Evolutionary conservation across 2,329 filamentous ascomycete genomes (phyloP), one percentile per base, ranked within the genome.

Genomic region (Chaetomium sp.): DNA sequence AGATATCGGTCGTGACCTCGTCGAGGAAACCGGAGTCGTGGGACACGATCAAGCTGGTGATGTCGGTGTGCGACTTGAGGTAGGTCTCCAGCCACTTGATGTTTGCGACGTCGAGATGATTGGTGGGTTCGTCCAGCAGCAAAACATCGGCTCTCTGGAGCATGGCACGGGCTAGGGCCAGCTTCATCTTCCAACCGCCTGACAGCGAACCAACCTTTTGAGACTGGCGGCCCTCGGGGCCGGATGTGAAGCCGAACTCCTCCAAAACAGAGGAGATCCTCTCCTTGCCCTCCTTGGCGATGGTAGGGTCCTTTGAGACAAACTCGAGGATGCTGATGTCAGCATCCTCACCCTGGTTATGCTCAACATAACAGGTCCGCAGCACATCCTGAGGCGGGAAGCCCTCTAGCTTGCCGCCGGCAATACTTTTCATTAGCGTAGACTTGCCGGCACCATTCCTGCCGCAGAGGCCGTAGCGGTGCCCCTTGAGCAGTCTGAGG

Each of bases 171-270:
- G 95, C 95, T 77, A 99, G 81, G 70, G 95, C 95, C 67, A 99
- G 82, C 87, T 99, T 99, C 95, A 99, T 99, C 86, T 98, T 98
- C 95, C 95, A 99, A 76, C 95, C 95, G 80, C 95, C 95, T 51
- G 95, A 98, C 42, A 99, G 81, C 23, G 94, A 97, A 71, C 95
- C 95, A 65, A 99, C 95, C 72, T 90, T 91, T 76, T 97, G 88
- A 6, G 89, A 85, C 78, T 98, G 95, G 66, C 92, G 88, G 65
- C 94, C 95, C 70, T 95, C 91, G 0, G 93, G 92, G 2, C 94
- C 94, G 67, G 91, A 80, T 25, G 91, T 96, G 80, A 99, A 99
- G 51, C 96, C 96, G 73, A 99, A 95, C 77, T 98, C 93, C 57
- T 88, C 85, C 67, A 99, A 80, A 67, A 98, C 94, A 65, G 87